Evolutionary conservation across 2,329 filamentous ascomycete genomes (phyloP).

Genomic region (Trichoderma semiorbis): DNA sequence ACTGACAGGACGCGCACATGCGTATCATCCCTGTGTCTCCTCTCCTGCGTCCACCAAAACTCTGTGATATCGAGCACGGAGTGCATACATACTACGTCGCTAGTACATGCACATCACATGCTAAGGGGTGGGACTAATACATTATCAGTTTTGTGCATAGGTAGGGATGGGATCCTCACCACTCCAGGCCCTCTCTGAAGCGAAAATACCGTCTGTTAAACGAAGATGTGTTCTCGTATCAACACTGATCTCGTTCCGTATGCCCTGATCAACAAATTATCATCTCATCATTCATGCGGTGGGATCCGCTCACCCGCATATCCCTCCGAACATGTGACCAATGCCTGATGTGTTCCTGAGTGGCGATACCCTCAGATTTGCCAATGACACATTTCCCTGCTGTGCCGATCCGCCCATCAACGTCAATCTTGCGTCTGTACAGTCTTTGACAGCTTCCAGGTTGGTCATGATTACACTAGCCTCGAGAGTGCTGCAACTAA

Average conservation of each 20-base stretch:
- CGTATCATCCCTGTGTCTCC: neutral
- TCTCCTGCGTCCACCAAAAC: neutral
- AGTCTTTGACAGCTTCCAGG: neutral
- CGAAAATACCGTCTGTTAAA: neutral
- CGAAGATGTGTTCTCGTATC: neutral
- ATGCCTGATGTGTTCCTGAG: neutral
- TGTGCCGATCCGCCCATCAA: neutral
- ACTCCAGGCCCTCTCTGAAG: neutral
- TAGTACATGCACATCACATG: neutral
- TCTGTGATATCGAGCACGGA: neutral
- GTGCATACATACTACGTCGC: neutral
- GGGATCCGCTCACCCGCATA: conserved; percentile 16
- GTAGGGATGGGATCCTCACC: neutral
- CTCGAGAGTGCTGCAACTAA: neutral
- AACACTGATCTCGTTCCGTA: neutral
- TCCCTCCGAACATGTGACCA: conserved; percentile 5
- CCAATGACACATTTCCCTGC: neutral
- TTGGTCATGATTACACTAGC: neutral
- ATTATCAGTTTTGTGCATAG: neutral
- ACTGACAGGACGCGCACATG: neutral
- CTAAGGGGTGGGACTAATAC: neutral
- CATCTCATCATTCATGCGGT: neutral
- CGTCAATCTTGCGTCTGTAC: neutral
- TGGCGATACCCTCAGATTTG: neutral
- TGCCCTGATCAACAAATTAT: neutral